Evolutionary conservation across 164 flowering plant species (phyloP), one percentile per base, ranked within the genome.

Genomic region (Stephania yunnanensis): DNA sequence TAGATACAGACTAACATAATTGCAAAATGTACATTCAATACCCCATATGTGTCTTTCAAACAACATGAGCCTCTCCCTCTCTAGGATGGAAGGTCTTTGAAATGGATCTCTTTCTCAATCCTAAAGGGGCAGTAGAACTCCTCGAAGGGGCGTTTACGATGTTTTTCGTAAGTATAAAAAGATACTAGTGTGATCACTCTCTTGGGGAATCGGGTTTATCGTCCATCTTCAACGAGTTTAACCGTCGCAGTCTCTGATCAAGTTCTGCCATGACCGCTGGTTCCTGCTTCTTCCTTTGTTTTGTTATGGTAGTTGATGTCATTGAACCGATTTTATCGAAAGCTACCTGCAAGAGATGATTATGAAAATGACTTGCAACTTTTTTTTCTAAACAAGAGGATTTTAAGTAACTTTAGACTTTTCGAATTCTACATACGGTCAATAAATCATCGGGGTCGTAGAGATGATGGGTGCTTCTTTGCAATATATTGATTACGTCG

Each of bases 221-320:
- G 15, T 85, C 86, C 77, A 67, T 46, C 65, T 78, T 85, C 17
- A 85, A 22, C 2, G 93, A 88, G 80, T 88, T 92, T 75, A 95
- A 80, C 72, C 95, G 85, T 80, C 87, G 88, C 63, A 89, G 67
- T 84, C 97, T 88, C 76, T 93, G 87, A 79, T 89, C 99, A 63
- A 95, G 97, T 84, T 92, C 98, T 69, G 92, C 92, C 97, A 92
- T 89, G 5, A 95, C 99, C 45, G 94, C 97, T 8, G 99, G 93
- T 81, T 95, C 98, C 76, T 95, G 97, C 81, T 92, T 93, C 71
- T 92, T 95, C 89, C 99, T 86, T 78, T 95, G 94, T 85, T 93
- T 95, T 46, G 98, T 90, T 81, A 95, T 87, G 2, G 90, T 87
- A 81, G 86, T 89, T 13, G 94, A 87, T 45, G 95, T 92, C 94